These are phyloP conservation scores for Dothideomycetes sp. DNA, from an alignment of 2,329 filamentous ascomycete genomes.

Conservation along the genomic window DNA sequence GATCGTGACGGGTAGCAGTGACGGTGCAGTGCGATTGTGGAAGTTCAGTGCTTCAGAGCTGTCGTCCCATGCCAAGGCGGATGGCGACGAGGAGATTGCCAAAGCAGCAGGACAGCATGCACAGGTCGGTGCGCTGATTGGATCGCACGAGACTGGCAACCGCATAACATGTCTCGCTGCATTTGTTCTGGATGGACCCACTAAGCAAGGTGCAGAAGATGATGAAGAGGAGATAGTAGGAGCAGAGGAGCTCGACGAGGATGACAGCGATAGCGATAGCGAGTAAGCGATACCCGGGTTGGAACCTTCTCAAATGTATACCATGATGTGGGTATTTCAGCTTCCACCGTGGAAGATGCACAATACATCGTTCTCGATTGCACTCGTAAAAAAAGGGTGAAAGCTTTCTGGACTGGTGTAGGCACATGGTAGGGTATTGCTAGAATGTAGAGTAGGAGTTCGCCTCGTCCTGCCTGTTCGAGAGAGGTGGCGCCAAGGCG, in stretches of 20 bases:
- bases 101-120: conserved; percentile 13
- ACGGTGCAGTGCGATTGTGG: conserved; percentile 78
- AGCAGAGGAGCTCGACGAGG: neutral
- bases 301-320: too few relatives aligned
- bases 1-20: conserved; percentile 68
- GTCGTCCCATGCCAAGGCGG: neutral
- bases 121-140: conserved; percentile 57
- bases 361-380: too few relatives aligned
- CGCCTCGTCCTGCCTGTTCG: too few relatives aligned
- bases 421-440: too few relatives aligned
- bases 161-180: conserved; percentile 80
- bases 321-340: too few relatives aligned
- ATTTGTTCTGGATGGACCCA: conserved; percentile 57
- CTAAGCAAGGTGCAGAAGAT: conserved; percentile 3
- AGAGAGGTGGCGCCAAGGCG: too few relatives aligned
- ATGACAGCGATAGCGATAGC: conserved; percentile 8
- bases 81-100: too few relatives aligned
- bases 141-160: conserved; percentile 73
- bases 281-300: conserved; percentile 1
- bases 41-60: conserved; percentile 33
- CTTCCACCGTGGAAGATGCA: too few relatives aligned
- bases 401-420: too few relatives aligned
- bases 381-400: too few relatives aligned
- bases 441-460: too few relatives aligned
- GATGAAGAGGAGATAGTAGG: neutral